Conservation (phyloP, 495 filamentous ascomycete species). For the Trichoderma gamsii region DNA sequence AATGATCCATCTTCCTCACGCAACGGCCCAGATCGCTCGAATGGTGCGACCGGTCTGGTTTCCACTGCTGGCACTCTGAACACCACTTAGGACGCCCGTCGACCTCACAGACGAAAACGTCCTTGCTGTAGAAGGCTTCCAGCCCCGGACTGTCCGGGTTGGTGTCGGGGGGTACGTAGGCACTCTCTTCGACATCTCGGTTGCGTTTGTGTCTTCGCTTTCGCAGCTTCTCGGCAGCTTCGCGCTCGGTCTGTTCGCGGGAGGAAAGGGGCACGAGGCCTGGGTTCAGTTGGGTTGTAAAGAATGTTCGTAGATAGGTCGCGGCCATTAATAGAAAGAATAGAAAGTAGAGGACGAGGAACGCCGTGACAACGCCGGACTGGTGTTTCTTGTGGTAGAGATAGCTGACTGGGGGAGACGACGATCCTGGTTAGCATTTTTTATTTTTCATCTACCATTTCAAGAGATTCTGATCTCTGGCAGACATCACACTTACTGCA, state of each 20-base stretch:
- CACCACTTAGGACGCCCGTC: constrained; percentile 81
- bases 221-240: constrained; percentile 22
- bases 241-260: constrained; percentile 27
- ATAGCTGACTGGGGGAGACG: constrained; percentile 49
- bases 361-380: constrained; percentile 54
- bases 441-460: background rate
- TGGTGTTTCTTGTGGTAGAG: constrained; percentile 49
- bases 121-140: constrained; percentile 64
- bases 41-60: constrained; percentile 79
- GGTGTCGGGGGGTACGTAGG: constrained; percentile 25
- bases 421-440: background rate
- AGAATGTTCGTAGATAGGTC: constrained; percentile 63
- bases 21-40: constrained; percentile 75
- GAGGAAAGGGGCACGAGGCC: constrained; percentile 58
- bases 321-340: constrained; percentile 58
- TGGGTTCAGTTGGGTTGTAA: constrained; percentile 58
- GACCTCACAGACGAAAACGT: constrained; percentile 73
- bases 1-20: constrained; percentile 86
- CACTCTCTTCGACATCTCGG: constrained; percentile 36
- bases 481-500: constrained; percentile 30
- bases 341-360: constrained; percentile 65
- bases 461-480: background rate
- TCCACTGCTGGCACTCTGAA: constrained; percentile 70
- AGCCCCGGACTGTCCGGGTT: constrained; percentile 43
- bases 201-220: constrained; percentile 21